Evolutionary conservation across 805 yeast species (phyloP).

Genomic region (Myxozyma udenii): DNA sequence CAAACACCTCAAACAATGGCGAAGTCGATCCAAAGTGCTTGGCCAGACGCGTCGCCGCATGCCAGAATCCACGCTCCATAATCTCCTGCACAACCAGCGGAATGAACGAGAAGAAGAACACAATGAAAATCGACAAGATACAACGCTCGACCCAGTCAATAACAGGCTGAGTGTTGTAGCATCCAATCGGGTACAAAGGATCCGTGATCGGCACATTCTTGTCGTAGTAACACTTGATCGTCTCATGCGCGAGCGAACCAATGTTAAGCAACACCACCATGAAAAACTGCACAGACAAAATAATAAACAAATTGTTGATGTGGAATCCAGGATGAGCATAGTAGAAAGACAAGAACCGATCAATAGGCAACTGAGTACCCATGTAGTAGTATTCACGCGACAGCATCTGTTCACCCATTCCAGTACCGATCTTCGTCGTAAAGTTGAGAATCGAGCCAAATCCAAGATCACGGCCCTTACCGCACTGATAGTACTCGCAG

Average conservation of each 20-base stretch:
- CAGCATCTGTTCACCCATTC: slow-evolving; percentile 95
- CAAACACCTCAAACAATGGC: slow-evolving; percentile 92
- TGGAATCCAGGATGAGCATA: slow-evolving; percentile 98
- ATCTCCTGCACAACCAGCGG: slow-evolving; percentile 86
- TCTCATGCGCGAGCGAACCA: slow-evolving; percentile 73
- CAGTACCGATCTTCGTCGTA: slow-evolving; percentile 94
- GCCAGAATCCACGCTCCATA: slow-evolving; percentile 78
- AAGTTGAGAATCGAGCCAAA: slow-evolving; percentile 88
- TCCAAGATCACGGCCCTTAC: slow-evolving; percentile 94
- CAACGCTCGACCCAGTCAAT: slow-evolving; percentile 85
- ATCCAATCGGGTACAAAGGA: slow-evolving; percentile 71
- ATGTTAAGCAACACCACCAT: slow-evolving; percentile 74
- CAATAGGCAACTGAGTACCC: slow-evolving; percentile 86
- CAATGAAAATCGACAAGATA: slow-evolving; percentile 84
- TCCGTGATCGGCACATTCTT: slow-evolving; percentile 70
- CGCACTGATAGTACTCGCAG: slow-evolving; percentile 94
- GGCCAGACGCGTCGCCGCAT: slow-evolving; percentile 65
- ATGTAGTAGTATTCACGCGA: slow-evolving; percentile 88
- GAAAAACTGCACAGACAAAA: slow-evolving; percentile 81
- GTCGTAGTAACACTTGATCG: slow-evolving; percentile 64
- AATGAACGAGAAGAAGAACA: slow-evolving; percentile 85
- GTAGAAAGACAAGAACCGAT: slow-evolving; percentile 84
- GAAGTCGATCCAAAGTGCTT: slow-evolving; percentile 78
- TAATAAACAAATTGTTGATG: slow-evolving; percentile 81
- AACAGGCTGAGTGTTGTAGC: slow-evolving; percentile 83